These are phyloP conservation scores for Zymoseptoria brevis DNA, from an alignment of 2,329 filamentous ascomycete genomes.

Conservation along the genomic window DNA sequence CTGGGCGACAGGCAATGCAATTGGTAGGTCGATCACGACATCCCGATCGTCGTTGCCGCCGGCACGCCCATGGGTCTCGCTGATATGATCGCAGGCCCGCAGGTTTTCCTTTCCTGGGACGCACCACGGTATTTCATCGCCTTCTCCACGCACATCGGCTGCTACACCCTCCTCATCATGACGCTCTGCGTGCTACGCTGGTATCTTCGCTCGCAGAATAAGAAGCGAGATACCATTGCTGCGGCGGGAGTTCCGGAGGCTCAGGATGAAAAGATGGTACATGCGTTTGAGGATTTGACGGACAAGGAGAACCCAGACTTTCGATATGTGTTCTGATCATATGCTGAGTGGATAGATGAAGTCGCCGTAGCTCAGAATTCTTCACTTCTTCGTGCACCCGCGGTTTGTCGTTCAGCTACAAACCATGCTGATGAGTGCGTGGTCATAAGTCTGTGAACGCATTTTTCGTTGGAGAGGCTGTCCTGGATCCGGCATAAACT, in stretches of 20 bases:
- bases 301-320: conserved; percentile 23
- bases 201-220: conserved; percentile 37
- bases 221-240: conserved; percentile 29
- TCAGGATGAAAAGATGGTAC: conserved; percentile 22
- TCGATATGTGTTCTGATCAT: neutral
- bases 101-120: conserved; percentile 55
- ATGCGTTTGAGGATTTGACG: conserved; percentile 28
- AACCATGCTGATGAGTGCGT: too few species aligned
- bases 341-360: neutral
- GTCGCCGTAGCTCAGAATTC: neutral
- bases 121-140: conserved; percentile 61
- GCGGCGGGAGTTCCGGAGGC: conserved; percentile 20
- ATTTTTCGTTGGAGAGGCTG: too few species aligned
- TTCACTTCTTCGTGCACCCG: neutral
- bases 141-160: conserved; percentile 61
- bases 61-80: too few species aligned
- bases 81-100: conserved; percentile 40
- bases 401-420: too few species aligned
- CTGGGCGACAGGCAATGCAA: conserved; percentile 61
- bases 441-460: too few species aligned
- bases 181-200: conserved; percentile 36
- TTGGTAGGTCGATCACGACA: conserved; percentile 36
- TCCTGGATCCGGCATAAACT: too few species aligned
- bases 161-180: conserved; percentile 49
- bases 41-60: neutral